Evolutionary conservation across 2,329 filamentous ascomycete species (phyloP).

Genomic region (Arthrobotrys entomopaga): DNA sequence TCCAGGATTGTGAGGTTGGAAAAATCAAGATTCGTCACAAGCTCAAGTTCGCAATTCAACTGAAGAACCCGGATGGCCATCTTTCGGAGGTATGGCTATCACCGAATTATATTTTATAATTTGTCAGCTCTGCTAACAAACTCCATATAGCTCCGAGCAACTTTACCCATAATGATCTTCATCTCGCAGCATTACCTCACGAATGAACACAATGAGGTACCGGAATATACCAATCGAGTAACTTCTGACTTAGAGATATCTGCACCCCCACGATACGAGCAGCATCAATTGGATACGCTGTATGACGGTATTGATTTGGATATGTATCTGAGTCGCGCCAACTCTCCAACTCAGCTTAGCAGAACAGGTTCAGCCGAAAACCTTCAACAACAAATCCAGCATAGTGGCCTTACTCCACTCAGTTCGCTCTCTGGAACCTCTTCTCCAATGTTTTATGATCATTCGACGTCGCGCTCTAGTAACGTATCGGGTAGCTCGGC

Average conservation of each 20-base stretch:
- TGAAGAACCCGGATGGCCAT: constrained; percentile 95
- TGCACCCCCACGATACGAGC: constrained; percentile 91
- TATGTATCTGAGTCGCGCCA: constrained; percentile 83
- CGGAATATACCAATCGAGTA: constrained; percentile 69
- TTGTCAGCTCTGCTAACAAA: constrained; percentile 17
- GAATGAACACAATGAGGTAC: constrained; percentile 84
- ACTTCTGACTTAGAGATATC: constrained; percentile 70
- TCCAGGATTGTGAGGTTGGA: constrained; percentile 88
- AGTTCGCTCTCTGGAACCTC: constrained; percentile 43
- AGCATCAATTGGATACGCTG: constrained; percentile 87
- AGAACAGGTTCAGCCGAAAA: constrained; percentile 84
- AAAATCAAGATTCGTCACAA: constrained; percentile 94
- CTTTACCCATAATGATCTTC: constrained; percentile 89
- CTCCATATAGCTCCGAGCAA: constrained; percentile 76
- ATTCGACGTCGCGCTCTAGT: constrained; percentile 50
- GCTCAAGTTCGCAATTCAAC: constrained; percentile 86
- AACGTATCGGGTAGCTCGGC: constrained; percentile 31
- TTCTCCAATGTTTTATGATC: constrained; percentile 44
- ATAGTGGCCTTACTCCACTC: constrained; percentile 50
- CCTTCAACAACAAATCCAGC: constrained; percentile 69
- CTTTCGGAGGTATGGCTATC: constrained; percentile 77
- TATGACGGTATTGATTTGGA: constrained; percentile 86
- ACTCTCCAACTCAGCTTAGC: constrained; percentile 79
- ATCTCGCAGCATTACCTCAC: constrained; percentile 93
- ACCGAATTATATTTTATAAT: background rate